phyloP scores from a whole-genome alignment of 1,284 basidiomycete species.

The Megacollybia platyphylla region DNA sequence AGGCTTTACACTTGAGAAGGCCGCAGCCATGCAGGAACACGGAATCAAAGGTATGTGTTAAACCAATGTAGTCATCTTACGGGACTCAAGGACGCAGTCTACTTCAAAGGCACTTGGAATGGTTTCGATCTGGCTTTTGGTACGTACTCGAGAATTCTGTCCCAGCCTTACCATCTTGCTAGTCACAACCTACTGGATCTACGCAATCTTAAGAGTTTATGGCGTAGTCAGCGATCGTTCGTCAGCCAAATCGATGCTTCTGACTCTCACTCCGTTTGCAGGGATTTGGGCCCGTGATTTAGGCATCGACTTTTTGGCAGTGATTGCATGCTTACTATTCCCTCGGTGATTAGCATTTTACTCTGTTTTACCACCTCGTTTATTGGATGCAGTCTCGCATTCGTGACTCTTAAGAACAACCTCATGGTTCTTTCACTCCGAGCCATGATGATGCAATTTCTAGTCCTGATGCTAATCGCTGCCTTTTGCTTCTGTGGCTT shows the following conservation, averaged over 20 bases:
- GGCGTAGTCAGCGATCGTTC: constrained; percentile 55
- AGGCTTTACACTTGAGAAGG: constrained; percentile 84
- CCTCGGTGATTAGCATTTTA: constrained; percentile 40
- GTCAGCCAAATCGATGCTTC: constrained; percentile 9
- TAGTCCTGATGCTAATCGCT: constrained; percentile 75
- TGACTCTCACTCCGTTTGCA: constrained; percentile 13
- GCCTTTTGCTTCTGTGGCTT: constrained; percentile 86
- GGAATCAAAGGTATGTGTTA: constrained; percentile 57
- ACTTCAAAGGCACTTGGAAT: constrained; percentile 77
- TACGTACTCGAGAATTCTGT: constrained; percentile 15
- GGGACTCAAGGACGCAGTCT: constrained; percentile 29
- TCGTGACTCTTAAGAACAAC: constrained; percentile 81
- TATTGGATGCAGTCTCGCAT: constrained; percentile 46
- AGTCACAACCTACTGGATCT: constrained; percentile 73
- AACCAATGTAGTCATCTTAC: constrained; percentile 2
- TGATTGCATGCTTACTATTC: constrained; percentile 81
- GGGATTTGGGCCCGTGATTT: constrained; percentile 47
- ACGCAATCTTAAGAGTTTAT: constrained; percentile 59
- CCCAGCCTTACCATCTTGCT: constrained; percentile 2
- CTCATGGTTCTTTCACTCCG: constrained; percentile 70
- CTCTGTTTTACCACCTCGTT: neutral
- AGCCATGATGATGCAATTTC: constrained; percentile 73
- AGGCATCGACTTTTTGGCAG: constrained; percentile 61
- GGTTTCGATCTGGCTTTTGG: constrained; percentile 86
- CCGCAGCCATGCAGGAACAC: constrained; percentile 91